Base-by-base conservation (phyloP, 306 rosid genomes). In the Oemleria cerasiformis region DNA sequence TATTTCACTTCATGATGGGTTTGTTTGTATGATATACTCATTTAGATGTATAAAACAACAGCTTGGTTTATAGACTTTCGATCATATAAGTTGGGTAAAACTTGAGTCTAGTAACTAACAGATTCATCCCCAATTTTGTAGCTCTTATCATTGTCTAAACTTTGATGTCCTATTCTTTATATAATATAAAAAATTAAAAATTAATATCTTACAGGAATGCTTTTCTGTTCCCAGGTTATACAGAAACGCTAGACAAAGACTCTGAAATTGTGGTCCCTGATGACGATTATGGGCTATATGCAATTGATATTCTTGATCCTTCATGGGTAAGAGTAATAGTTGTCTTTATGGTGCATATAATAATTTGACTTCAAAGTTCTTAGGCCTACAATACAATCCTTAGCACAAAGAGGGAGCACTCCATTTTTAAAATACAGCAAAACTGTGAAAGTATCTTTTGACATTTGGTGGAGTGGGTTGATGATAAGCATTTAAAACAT, bases 291-390 rank as follows among this genome's bases (percentile, higher is more conserved):
- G 98, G 98, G 12, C 88, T 93, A 13, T 91, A 91, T 75, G 98
- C 98, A 42, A 93, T 93, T 63, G 97, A 93, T 82, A 86, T 91
- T 83, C 79, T 93, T 63, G 98, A 93, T 81, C 98, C 97, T 4
- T 88, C 94, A 0, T 8, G 65, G 91, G 98, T 85, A 80, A 73
- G 82, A 53, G 74, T 39, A 39, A 47, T 38, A 45, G 15, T 68
- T 16, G 42, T 67, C 50, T 42, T 65, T 51, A 17, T 55, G 36
- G 14, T 4, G 21, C 56, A 50, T 50, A 50, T 17, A 14, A 50
- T 50, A 7, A 3, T 45, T 9, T 0, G 49, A 45, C 49, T 14
- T 16, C 54, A 16, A 49, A 49, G 6, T 49, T 49, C 20, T 5
- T 13, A 16, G 54, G 49, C 8, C 49, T 0, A 10, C 13, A 14